phyloP scores from a whole-genome alignment of 495 filamentous ascomycete genomes.

The Tuber aestivum region DNA sequence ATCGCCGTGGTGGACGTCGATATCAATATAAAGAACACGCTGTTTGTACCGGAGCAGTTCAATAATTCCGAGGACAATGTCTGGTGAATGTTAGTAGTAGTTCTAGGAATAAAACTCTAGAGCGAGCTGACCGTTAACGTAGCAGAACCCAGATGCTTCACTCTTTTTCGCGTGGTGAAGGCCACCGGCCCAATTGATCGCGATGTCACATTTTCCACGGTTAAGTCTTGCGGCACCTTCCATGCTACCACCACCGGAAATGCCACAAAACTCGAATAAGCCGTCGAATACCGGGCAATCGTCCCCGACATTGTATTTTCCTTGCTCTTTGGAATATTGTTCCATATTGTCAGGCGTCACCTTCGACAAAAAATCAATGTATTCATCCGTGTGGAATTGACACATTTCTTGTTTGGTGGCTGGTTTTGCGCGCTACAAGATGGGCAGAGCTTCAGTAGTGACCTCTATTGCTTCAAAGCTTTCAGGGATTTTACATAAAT shows the following conservation, averaged over 20 bases:
- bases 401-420: conserved; percentile 97
- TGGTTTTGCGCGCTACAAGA: conserved; percentile 79
- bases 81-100: conserved; percentile 41
- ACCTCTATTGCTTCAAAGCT: background rate
- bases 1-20: conserved; percentile 96
- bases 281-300: conserved; percentile 97
- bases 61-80: conserved; percentile 92
- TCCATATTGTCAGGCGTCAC: conserved; percentile 99
- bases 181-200: conserved; percentile 98
- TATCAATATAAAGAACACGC: conserved; percentile 94
- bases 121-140: conserved; percentile 60
- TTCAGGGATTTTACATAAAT: conserved; percentile 76
- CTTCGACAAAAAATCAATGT: conserved; percentile 80
- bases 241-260: conserved; percentile 83
- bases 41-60: conserved; percentile 81
- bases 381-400: conserved; percentile 98
- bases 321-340: conserved; percentile 80
- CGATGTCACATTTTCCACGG: conserved; percentile 81
- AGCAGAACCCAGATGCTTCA: conserved; percentile 93
- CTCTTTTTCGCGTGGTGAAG: conserved; percentile 96
- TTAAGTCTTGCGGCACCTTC: conserved; percentile 87
- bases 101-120: background rate
- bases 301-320: conserved; percentile 80
- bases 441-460: conserved; percentile 13
- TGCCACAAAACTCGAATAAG: conserved; percentile 86